phyloP scores from a whole-genome alignment of 2,329 filamentous ascomycete species.

The Arthrobotrys sphaeroides region DNA sequence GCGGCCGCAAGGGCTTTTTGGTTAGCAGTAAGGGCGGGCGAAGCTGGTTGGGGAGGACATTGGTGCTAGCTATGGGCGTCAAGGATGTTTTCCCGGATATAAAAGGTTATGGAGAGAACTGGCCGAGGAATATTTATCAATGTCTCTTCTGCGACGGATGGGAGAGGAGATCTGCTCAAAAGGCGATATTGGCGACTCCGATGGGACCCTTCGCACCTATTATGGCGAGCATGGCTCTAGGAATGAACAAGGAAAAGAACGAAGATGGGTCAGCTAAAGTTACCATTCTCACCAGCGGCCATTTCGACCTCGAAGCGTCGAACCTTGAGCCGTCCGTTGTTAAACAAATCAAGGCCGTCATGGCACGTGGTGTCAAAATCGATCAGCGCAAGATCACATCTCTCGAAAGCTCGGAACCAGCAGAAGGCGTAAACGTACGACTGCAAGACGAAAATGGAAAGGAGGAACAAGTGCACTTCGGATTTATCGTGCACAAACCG shows the following conservation, averaged over 20 bases:
- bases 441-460: conserved; percentile 6
- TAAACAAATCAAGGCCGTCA: not conserved
- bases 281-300: not conserved
- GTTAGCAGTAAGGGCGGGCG: not conserved
- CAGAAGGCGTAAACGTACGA: conserved; percentile 11
- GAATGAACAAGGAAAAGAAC: not conserved
- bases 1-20: not conserved
- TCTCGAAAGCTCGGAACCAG: not conserved
- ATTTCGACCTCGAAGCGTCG: not conserved
- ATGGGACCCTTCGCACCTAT: not conserved
- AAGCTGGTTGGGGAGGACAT: conserved; percentile 65
- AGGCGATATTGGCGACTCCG: not conserved
- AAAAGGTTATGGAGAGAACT: conserved; percentile 68
- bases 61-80: conserved; percentile 68
- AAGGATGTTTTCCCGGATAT: conserved; percentile 66
- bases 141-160: conserved; percentile 17
- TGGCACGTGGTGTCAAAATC: conserved; percentile 15
- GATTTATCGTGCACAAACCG: conserved; percentile 63
- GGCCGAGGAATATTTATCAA: conserved; percentile 59
- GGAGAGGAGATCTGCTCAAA: not conserved
- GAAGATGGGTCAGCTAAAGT: conserved; percentile 11
- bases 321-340: not conserved
- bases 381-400: conserved; percentile 3
- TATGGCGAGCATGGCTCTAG: conserved; percentile 20
- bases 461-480: conserved; percentile 56